Conservation (phyloP, 345 rosid genomes). For the Eucalyptus leucophloia region DNA sequence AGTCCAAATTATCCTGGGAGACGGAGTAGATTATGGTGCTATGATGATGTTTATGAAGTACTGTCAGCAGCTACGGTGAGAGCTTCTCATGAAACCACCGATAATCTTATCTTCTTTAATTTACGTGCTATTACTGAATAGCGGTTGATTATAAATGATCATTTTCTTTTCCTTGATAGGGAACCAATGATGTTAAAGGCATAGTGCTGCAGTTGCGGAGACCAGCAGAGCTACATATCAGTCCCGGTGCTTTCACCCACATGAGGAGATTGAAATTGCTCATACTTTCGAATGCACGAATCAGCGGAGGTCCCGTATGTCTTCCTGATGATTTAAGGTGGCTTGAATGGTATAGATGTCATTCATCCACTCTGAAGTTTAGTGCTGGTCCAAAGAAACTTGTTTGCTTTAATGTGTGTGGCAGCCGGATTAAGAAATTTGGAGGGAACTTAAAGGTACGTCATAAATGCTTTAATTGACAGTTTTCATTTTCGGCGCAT, state of each 20-base stretch:
- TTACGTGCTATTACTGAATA: fast-evolving
- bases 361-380: neutral
- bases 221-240: fast-evolving
- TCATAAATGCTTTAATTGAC: neutral
- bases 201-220: fast-evolving
- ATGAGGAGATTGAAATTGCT: no score
- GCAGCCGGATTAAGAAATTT: fast-evolving
- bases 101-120: no score
- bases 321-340: neutral
- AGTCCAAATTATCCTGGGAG: fast-evolving
- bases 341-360: neutral
- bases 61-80: fast-evolving
- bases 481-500: neutral
- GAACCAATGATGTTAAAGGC: no score
- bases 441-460: neutral
- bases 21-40: no score
- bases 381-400: neutral
- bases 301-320: fast-evolving
- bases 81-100: fast-evolving
- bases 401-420: neutral
- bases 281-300: fast-evolving
- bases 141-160: fast-evolving
- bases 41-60: no score
- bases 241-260: fast-evolving
- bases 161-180: no score